These are phyloP conservation scores for Pyronema omphalodes DNA, from an alignment of 495 filamentous ascomycete species.

Conservation along the genomic window DNA sequence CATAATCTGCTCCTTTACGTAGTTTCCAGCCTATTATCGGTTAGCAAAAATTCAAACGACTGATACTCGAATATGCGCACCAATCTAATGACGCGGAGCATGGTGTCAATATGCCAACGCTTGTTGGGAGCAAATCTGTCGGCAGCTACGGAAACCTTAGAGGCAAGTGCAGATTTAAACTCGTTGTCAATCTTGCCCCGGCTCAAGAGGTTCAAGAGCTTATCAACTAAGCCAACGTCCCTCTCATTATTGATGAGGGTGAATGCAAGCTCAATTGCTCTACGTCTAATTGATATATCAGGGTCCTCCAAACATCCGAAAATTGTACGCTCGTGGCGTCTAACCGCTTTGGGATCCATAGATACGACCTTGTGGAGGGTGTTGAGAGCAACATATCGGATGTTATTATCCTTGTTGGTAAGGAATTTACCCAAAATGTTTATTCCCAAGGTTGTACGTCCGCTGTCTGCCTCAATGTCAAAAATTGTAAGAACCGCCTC, in stretches of 20 bases:
- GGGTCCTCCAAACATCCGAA: conserved; percentile 90
- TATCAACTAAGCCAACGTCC: conserved; percentile 78
- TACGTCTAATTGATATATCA: conserved; percentile 92
- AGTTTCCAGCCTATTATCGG: conserved; percentile 51
- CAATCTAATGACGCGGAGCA: conserved; percentile 82
- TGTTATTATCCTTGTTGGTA: conserved; percentile 96
- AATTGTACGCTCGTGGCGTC: conserved; percentile 92
- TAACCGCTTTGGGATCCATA: conserved; percentile 92
- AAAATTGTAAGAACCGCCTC: conserved; percentile 94
- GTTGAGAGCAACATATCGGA: conserved; percentile 93
- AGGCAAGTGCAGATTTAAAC: conserved; percentile 95
- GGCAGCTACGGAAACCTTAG: conserved; percentile 89
- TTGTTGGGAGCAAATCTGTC: conserved; percentile 92
- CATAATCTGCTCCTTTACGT: conserved; percentile 92
- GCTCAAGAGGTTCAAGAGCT: conserved; percentile 84
- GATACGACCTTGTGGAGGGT: conserved; percentile 96
- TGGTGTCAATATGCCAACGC: conserved; percentile 95
- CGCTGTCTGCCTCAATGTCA: conserved; percentile 93
- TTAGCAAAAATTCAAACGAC: not conserved
- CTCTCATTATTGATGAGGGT: conserved; percentile 95
- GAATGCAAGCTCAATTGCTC: conserved; percentile 90
- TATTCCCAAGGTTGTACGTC: conserved; percentile 79
- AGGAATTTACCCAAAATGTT: conserved; percentile 98
- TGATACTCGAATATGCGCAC: conserved; percentile 13
- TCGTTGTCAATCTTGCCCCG: conserved; percentile 73